A percentile compares a stretch with the other conserved stretches of the same genome.
These are phyloP conservation scores for Talaromyces sp. DNA, from an alignment of 2,329 filamentous ascomycete genomes.

Conservation along the genomic window DNA sequence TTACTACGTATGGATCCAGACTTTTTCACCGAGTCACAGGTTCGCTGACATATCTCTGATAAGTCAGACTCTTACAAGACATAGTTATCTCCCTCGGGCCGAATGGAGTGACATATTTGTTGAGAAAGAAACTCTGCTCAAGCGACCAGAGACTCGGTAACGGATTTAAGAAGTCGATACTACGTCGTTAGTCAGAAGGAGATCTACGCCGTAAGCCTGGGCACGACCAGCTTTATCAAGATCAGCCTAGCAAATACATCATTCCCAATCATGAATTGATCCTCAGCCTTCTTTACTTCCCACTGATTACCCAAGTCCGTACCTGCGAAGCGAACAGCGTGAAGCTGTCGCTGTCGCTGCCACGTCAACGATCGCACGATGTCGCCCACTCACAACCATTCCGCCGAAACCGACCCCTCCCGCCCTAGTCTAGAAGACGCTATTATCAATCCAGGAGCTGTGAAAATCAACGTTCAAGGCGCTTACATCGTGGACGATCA, in stretches of 20 bases:
- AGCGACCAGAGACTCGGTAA: background rate
- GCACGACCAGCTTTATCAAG: conserved; percentile 30
- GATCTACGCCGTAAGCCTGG: conserved; percentile 46
- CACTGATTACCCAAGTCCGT: background rate
- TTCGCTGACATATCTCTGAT: background rate
- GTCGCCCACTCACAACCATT: conserved; percentile 29
- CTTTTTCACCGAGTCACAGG: conserved; percentile 1
- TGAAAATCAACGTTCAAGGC: conserved; percentile 94
- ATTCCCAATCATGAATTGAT: conserved; percentile 5
- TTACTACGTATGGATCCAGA: background rate
- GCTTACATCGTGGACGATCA: conserved; percentile 94
- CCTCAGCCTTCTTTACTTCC: background rate
- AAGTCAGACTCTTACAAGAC: background rate
- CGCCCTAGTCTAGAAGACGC: conserved; percentile 38
- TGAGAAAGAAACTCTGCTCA: background rate
- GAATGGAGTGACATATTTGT: conserved; percentile 1
- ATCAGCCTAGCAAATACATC: conserved; percentile 14
- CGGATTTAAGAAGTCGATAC: conserved; percentile 1
- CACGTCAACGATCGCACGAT: conserved; percentile 22
- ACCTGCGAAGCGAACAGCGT: background rate
- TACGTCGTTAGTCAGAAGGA: conserved; percentile 35
- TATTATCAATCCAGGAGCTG: conserved; percentile 61
- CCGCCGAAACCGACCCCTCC: conserved; percentile 21
- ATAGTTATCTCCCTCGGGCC: conserved; percentile 11
- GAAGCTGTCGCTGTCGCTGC: background rate